Evolutionary conservation across 805 yeast genomes (phyloP), one percentile per base, ranked within the genome.

Genomic region (Candida pini): DNA sequence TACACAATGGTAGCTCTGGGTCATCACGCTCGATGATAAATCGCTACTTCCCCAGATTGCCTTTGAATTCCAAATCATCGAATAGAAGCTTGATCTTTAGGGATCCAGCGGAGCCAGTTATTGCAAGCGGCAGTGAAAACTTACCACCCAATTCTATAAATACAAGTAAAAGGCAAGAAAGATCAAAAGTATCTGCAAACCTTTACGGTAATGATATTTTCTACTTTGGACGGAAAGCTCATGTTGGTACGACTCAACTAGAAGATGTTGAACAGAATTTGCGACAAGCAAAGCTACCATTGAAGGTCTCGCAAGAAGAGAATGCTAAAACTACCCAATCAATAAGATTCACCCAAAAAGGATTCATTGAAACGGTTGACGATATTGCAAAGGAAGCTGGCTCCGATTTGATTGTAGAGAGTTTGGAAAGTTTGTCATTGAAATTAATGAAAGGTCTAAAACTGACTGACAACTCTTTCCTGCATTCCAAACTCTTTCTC

Each of bases 161-260:
- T n/a, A n/a, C n/a, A n/a, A n/a, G n/a, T n/a, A n/a, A n/a, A n/a
- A n/a, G n/a, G n/a, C n/a, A n/a, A n/a, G n/a, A n/a, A n/a, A n/a
- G n/a, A n/a, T n/a, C n/a, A n/a, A n/a, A n/a, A n/a, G n/a, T n/a
- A n/a, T n/a, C n/a, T n/a, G n/a, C n/a, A n/a, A n/a, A n/a, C n/a
- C n/a, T n/a, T n/a, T n/a, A n/a, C n/a, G n/a, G n/a, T n/a, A n/a
- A n/a, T n/a, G n/a, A n/a, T n/a, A n/a, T n/a, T 13, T 56, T 48
- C 37, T 39, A 47, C 27, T 49, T 48, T 28, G 43, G 49, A 22
- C 44, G 60, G 31, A 28, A 40, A 9, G 33, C 43, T 8, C 36
- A 49, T 13, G 18, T 36, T 8, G 58, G 60, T 1, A 50, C 63
- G 2, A 45, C 51, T 4, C 60, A 58, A 31, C 28, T 55, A 8